A percentile compares a stretch with the other conserved stretches of the same genome.
These are phyloP conservation scores for Chrysoporthe austroafricana DNA, from an alignment of 2,329 filamentous ascomycete genomes.

Conservation along the genomic window DNA sequence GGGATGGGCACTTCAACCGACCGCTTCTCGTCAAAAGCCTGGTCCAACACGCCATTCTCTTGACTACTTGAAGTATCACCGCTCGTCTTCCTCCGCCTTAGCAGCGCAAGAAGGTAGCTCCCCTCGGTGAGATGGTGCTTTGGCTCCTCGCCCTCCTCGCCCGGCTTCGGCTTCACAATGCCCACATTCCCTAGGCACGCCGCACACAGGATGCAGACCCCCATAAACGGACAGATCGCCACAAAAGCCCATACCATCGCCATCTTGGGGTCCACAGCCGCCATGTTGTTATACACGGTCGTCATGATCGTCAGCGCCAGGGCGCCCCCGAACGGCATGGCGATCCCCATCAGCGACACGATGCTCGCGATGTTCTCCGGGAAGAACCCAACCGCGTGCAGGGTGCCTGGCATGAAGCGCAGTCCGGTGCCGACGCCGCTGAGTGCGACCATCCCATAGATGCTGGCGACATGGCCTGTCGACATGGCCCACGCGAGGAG, in stretches of 20 bases:
- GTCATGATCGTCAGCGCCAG: conserved; percentile 70
- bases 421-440: conserved; percentile 66
- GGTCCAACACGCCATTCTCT: not conserved
- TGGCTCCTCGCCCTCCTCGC: conserved; percentile 14
- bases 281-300: conserved; percentile 66
- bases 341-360: conserved; percentile 62
- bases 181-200: conserved; percentile 40
- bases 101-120: conserved; percentile 16
- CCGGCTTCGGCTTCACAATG: conserved; percentile 32
- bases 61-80: not conserved
- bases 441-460: conserved; percentile 70
- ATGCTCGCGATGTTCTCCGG: conserved; percentile 60
- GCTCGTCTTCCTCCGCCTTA: not conserved
- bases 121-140: conserved; percentile 18
- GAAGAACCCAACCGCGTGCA: conserved; percentile 68
- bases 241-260: conserved; percentile 70
- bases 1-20: conserved; percentile 5
- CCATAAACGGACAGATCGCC: conserved; percentile 62
- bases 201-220: conserved; percentile 35
- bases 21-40: not conserved
- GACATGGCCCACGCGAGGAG: conserved; percentile 63
- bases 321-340: conserved; percentile 66
- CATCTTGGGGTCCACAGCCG: conserved; percentile 16
- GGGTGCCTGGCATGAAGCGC: conserved; percentile 53
- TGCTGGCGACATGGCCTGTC: conserved; percentile 48